Percentiles rank a stretch among this genome's conserved stretches.
phyloP scores from a whole-genome alignment of 192 early-diverging fungal genomes.

The Entomortierella parvispora region DNA sequence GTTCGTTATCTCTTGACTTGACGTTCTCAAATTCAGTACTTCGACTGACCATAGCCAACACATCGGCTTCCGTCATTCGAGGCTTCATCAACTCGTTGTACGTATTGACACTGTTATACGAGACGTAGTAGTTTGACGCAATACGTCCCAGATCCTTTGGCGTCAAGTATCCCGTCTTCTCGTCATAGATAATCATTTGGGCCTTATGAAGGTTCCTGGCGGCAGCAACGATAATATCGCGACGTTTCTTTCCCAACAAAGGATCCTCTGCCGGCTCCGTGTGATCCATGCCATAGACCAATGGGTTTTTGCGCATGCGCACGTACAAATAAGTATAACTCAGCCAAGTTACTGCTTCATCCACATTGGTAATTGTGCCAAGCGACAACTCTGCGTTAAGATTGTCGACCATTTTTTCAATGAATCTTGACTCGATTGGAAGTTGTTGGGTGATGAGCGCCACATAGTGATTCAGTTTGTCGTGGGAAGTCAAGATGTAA shows the following conservation, averaged over 20 bases:
- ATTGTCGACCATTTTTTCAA: constrained; percentile 87
- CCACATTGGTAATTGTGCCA: constrained; percentile 94
- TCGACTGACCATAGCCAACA: constrained; percentile 85
- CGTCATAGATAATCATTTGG: constrained; percentile 95
- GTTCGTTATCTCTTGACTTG: constrained; percentile 90
- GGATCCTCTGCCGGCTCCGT: constrained; percentile 83
- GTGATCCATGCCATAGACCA: constrained; percentile 90
- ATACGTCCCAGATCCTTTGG: constrained; percentile 95
- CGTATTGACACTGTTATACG: constrained; percentile 84
- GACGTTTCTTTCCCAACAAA: constrained; percentile 78
- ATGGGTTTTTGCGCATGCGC: constrained; percentile 95
- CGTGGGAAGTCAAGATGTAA: constrained; percentile 94
- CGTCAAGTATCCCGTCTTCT: constrained; percentile 82
- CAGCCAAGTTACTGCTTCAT: constrained; percentile 97
- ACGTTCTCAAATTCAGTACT: constrained; percentile 97
- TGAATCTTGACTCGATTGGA: constrained; percentile 96
- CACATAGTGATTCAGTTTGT: constrained; percentile 93
- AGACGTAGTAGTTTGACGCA: constrained; percentile 93
- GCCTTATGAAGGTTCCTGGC: constrained; percentile 79
- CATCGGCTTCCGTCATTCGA: constrained; percentile 94
- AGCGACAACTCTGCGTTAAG: constrained; percentile 97
- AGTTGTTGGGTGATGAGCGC: constrained; percentile 95
- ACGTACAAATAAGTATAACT: constrained; percentile 97
- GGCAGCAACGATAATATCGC: constrained; percentile 82
- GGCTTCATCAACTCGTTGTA: constrained; percentile 90